Conservation (phyloP, 345 rosid species). For the Lepidium aucheri region DNA sequence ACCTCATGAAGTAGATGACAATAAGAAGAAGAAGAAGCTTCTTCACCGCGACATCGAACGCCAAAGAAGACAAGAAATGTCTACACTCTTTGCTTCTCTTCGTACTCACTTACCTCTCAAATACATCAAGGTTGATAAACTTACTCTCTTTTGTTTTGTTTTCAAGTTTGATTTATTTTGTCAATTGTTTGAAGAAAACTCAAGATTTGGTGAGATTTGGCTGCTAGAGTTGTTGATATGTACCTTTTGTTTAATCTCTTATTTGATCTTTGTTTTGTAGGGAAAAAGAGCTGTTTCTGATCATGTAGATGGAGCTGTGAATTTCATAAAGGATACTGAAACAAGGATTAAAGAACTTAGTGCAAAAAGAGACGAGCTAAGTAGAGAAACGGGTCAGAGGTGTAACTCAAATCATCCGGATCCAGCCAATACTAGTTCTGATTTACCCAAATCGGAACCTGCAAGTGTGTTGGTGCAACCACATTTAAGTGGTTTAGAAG, state of each 20-base stretch:
- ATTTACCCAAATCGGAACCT: slow-evolving; percentile 2
- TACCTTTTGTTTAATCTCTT: background rate
- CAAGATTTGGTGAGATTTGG: slow-evolving; percentile 11
- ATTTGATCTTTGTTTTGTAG: slow-evolving; percentile 11
- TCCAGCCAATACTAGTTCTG: background rate
- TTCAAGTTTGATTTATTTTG: background rate
- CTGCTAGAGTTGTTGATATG: slow-evolving; percentile 19
- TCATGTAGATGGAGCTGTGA: slow-evolving; percentile 39
- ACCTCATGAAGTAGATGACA: slow-evolving; percentile 5
- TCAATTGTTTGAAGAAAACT: background rate
- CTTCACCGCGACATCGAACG: slow-evolving; percentile 34
- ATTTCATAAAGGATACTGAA: slow-evolving; percentile 35
- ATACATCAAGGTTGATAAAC: slow-evolving; percentile 28
- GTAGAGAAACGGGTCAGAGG: background rate
- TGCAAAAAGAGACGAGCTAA: slow-evolving; percentile 30
- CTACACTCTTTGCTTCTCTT: slow-evolving; percentile 31
- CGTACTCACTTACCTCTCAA: slow-evolving; percentile 30
- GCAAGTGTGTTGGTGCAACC: slow-evolving; percentile 27
- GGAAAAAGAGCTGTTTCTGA: slow-evolving; percentile 47
- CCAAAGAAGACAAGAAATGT: slow-evolving; percentile 37
- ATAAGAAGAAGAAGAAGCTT: slow-evolving; percentile 25
- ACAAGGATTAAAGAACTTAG: slow-evolving; percentile 25
- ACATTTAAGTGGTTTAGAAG: slow-evolving; percentile 36
- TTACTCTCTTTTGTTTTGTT: background rate
- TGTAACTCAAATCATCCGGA: slow-evolving; percentile 9